Conservation (phyloP, 164 flowering plant genomes). For the Litsea cubeba region DNA sequence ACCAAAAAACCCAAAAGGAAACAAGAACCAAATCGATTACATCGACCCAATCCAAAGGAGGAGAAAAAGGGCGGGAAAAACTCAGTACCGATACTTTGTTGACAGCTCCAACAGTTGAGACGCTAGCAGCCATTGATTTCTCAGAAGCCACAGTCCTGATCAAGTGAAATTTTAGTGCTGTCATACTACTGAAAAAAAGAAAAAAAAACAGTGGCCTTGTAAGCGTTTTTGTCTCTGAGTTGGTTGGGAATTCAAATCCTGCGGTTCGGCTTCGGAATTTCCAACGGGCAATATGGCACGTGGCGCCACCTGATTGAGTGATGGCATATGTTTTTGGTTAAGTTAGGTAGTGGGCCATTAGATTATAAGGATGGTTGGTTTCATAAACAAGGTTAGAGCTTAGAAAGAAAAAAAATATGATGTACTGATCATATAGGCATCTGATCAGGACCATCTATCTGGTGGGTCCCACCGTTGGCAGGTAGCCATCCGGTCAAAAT, state of each 20-base stretch:
- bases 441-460: too few relatives aligned
- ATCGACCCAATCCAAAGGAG: conserved; percentile 5
- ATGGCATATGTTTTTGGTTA: too few relatives aligned
- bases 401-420: too few relatives aligned
- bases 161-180: not conserved
- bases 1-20: not conserved
- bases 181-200: not conserved
- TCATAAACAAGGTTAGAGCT: too few relatives aligned
- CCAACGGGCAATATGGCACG: not conserved
- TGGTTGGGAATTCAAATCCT: not conserved
- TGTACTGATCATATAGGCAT: too few relatives aligned
- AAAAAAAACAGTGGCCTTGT: not conserved
- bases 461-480: too few relatives aligned
- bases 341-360: too few relatives aligned
- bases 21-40: not conserved
- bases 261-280: not conserved
- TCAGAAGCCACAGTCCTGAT: not conserved
- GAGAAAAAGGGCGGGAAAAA: conserved; percentile 9
- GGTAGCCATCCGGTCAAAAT: too few relatives aligned
- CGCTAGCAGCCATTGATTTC: conserved; percentile 29
- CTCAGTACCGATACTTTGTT: conserved; percentile 30
- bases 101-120: conserved; percentile 38
- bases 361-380: too few relatives aligned
- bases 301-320: too few relatives aligned
- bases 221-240: not conserved